These are phyloP conservation scores for Didymella arachidicola DNA, from an alignment of 2,329 filamentous ascomycete species.

Conservation along the genomic window DNA sequence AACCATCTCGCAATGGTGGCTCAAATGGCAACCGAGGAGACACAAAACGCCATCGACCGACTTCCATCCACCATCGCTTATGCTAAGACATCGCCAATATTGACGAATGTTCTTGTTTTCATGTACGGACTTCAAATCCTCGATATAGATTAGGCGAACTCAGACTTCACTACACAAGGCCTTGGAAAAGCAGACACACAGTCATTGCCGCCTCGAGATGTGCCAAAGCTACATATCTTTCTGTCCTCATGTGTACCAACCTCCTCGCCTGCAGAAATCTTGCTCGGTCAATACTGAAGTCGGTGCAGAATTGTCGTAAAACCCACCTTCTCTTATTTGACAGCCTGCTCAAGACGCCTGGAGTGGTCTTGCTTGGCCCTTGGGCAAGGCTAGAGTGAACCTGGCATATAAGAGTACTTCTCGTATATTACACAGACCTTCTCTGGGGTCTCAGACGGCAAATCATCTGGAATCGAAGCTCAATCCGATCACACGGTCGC, in stretches of 20 bases:
- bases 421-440: background rate
- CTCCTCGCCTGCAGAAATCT: background rate
- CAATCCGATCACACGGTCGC: too few species aligned
- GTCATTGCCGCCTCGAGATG: background rate
- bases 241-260: background rate
- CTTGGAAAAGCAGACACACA: background rate
- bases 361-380: background rate
- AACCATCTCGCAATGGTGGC: background rate
- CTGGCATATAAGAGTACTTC: background rate
- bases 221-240: background rate
- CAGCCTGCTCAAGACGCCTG: background rate
- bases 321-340: background rate
- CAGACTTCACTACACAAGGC: background rate
- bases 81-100: background rate
- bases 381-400: background rate
- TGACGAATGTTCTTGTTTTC: background rate
- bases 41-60: background rate
- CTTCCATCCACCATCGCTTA: background rate
- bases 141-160: background rate
- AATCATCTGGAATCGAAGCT: background rate
- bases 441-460: background rate
- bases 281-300: background rate
- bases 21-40: background rate
- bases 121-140: background rate
- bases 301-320: background rate